Percentiles rank a stretch among this genome's conserved stretches.
These are phyloP conservation scores for Oryza nivara DNA, from an alignment of 176 grass and related monocot species.

Conservation along the genomic window DNA sequence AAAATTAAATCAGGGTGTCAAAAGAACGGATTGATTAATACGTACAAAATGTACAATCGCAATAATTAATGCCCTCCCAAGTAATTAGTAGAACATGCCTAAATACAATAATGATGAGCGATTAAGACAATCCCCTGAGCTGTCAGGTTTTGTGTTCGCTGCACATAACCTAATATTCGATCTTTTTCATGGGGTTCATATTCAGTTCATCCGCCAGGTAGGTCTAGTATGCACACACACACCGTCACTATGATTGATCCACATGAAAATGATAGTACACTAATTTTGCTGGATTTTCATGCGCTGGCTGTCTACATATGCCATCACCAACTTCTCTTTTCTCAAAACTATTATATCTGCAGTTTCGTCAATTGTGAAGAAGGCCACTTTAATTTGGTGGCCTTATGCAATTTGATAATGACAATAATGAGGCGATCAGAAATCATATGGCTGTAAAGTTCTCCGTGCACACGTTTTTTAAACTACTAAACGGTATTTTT, in stretches of 20 bases:
- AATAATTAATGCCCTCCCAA: neutral
- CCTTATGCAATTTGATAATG: neutral
- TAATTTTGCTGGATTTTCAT: neutral
- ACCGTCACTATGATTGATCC: neutral
- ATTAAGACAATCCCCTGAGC: neutral
- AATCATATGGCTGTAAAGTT: neutral
- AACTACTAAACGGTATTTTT: no score
- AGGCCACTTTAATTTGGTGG: neutral
- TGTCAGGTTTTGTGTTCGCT: neutral
- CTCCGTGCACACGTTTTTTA: no score
- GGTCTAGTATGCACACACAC: no score
- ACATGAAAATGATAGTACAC: neutral
- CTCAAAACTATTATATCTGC: neutral
- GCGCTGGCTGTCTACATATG: neutral
- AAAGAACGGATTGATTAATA: neutral
- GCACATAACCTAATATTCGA: neutral
- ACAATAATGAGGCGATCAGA: neutral
- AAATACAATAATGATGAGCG: neutral
- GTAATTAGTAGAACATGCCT: neutral
- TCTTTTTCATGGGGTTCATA: neutral
- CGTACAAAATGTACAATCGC: neutral
- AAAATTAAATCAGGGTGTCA: neutral
- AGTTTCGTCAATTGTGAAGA: constrained; percentile 18
- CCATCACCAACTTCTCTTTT: neutral
- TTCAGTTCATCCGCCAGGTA: neutral